phyloP scores from a whole-genome alignment of 2,329 filamentous ascomycete species.

The Zalaria sp. region DNA sequence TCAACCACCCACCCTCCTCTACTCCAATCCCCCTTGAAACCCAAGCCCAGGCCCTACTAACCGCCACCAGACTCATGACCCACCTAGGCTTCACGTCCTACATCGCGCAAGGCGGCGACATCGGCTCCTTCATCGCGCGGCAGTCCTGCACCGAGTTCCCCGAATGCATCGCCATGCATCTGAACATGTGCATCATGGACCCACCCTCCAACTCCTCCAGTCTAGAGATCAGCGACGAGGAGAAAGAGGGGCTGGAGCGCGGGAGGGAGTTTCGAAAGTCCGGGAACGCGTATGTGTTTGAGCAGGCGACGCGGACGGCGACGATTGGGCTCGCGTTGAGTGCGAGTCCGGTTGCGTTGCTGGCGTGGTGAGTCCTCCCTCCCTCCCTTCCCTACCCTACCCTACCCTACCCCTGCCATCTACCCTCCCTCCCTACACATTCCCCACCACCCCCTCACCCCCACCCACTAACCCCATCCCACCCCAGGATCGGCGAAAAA shows the following conservation, averaged over 20 bases:
- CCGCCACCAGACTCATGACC: slow-evolving; percentile 26
- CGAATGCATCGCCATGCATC: slow-evolving; percentile 32
- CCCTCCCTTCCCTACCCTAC: not conserved
- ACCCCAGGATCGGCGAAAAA: slow-evolving; percentile 39
- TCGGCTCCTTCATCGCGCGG: slow-evolving; percentile 33
- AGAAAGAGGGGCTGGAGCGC: slow-evolving; percentile 24
- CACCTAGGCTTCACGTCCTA: slow-evolving; percentile 39
- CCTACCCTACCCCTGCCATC: not conserved
- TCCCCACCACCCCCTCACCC: no score
- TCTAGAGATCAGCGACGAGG: slow-evolving; percentile 14
- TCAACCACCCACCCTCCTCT: no score
- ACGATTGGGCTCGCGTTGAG: slow-evolving; percentile 43
- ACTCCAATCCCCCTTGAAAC: no score
- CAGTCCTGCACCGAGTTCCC: slow-evolving; percentile 26
- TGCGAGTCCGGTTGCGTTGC: slow-evolving; percentile 39
- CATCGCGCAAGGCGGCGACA: slow-evolving; percentile 43
- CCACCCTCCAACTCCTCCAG: slow-evolving; percentile 12
- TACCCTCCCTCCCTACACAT: no score
- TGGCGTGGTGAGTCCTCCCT: slow-evolving; percentile 34
- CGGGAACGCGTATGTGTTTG: slow-evolving; percentile 35
- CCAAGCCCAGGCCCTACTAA: no score
- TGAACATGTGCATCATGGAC: slow-evolving; percentile 4
- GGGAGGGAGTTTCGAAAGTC: slow-evolving; percentile 23
- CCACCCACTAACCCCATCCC: no score
- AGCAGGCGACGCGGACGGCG: slow-evolving; percentile 40